Evolutionary conservation across 129 eudicot genomes (phyloP), one percentile per base, ranked within the genome.

Genomic region (Erigeron canadensis): DNA sequence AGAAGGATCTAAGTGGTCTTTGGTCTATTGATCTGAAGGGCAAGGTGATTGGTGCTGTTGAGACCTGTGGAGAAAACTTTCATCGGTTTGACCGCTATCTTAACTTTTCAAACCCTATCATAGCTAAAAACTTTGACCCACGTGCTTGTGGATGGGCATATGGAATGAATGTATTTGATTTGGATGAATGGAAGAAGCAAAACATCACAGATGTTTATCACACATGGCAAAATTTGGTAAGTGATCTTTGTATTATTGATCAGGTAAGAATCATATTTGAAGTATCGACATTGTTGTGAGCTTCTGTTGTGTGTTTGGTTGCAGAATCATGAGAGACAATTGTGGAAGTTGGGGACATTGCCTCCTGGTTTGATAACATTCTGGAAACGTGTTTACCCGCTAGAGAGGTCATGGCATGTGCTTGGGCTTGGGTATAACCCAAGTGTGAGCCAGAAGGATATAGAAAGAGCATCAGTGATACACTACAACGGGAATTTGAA

Each of bases 61-160:
- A 94, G 84, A 94, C 97, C 8, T 94, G 99, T 65, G 93, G 96
- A 59, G 97, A 90, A 59, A 87, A 83, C 75, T 94, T 94, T 72
- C 99, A 94, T 59, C 95, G 99, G 73, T 94, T 87, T 77, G 99
- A 94, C 59, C 88, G 97, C 2, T 94, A 94, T 66, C 89, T 94
- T 22, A 94, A 94, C 66, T 94, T 94, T 47, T 94, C 99, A 34
- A 86, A 94, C 55, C 99, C 99, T 55, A 71, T 90, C 7, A 94
- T 94, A 18, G 86, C 99, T 6, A 86, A 84, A 47, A 90, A 21
- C 5, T 94, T 94, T 74, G 94, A 89, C 64, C 99, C 97, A 0
- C 97, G 80, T 12, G 97, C 99, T 23, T 94, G 99, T 81, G 99
- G 99, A 60, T 94, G 99, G 99, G 99, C 99, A 1, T 94, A 82